Conservation (phyloP, 768 basidiomycete genomes). For the Erythrobasidium yunnanense region DNA sequence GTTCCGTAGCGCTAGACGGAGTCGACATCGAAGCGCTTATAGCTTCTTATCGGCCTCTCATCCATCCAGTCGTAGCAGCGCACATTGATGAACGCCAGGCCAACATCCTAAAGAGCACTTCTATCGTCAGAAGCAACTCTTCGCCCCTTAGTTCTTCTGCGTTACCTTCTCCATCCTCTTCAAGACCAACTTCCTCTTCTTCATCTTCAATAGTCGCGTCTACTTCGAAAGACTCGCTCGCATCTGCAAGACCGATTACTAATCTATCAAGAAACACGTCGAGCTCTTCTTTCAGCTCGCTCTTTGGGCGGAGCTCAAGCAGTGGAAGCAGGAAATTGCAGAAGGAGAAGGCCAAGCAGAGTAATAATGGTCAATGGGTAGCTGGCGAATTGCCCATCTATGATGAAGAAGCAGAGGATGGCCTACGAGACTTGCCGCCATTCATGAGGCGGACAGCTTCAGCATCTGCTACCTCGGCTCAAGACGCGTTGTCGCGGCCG, state of each 20-base stretch:
- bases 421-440: too few relatives aligned
- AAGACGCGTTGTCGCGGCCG: too few relatives aligned
- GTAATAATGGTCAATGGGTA: too few relatives aligned
- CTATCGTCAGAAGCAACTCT: neutral
- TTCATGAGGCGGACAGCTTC: too few relatives aligned
- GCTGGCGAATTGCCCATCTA: neutral
- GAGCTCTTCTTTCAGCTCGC: neutral
- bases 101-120: neutral
- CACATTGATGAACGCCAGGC: neutral
- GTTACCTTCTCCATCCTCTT: neutral
- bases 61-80: neutral
- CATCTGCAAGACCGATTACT: too few relatives aligned
- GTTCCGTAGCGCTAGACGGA: neutral
- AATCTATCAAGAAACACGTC: neutral
- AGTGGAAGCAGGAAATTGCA: neutral
- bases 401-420: neutral
- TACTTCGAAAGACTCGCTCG: too few relatives aligned
- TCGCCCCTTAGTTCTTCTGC: neutral
- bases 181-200: too few relatives aligned
- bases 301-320: too few relatives aligned
- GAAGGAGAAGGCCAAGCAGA: neutral
- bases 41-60: neutral
- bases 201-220: too few relatives aligned
- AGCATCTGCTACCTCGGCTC: too few relatives aligned
- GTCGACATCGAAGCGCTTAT: slow-evolving; percentile 3